Evolutionary conservation across 306 rosid species (phyloP), one percentile per base, ranked within the genome.

Genomic region (Acacia crassicarpa): DNA sequence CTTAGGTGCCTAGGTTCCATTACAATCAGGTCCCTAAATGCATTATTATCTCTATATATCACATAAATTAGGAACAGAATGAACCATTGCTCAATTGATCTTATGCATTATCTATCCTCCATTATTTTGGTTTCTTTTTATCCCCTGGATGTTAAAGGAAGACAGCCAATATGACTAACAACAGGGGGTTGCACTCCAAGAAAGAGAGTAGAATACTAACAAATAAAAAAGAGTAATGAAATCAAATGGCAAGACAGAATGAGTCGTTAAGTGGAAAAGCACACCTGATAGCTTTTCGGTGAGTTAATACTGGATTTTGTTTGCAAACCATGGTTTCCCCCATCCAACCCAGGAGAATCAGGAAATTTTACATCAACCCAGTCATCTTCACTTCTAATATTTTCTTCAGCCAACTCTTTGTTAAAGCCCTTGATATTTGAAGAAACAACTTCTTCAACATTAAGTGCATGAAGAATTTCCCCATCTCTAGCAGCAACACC

Each of bases 311-410:
- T 49, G 43, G 86, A 76, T 44, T 81, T 85, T 66, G 76, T 33
- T 48, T 67, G 81, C 73, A 65, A 66, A 43, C 78, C 79, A 67
- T 12, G 67, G 70, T 25, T 80, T 35, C 65, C 61, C 45, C 59
- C 71, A 74, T 77, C 80, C 54, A 72, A 67, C 62, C 61, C 22
- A 3, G 72, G 70, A 89, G 80, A 5, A 74, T 83, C 85, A 6
- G 77, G 81, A 71, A 75, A 85, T 87, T 89, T 88, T 62, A 95
- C 96, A 44, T 92, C 94, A 87, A 95, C 91, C 97, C 97, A 93
- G 73, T 92, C 98, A 86, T 92, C 98, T 82, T 93, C 97, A 81
- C 14, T 82, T 84, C 78, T 89, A 8, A 38, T 46, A 81, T 63
- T 78, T 56, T 79, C 91, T 40, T 84, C 89, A 25, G 72, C 61